Evolutionary conservation across 2,329 filamentous ascomycete species (phyloP), one percentile per base, ranked within the genome.

Genomic region (Shiraia bambusicola): DNA sequence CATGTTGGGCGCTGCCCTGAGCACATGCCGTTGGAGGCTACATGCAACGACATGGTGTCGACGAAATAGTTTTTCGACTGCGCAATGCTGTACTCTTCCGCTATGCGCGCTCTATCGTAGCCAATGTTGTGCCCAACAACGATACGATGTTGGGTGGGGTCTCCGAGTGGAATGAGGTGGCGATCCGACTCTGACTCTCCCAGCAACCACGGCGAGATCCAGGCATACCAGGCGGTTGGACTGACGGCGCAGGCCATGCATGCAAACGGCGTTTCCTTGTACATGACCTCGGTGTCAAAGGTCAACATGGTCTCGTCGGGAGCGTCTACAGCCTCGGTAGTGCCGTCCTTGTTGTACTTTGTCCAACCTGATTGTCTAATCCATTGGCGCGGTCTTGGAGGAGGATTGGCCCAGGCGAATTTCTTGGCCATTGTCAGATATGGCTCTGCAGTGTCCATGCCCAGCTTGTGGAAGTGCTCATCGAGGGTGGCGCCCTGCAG

Each of bases 21-120:
- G 69, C 93, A 98, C 93, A 98, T 98, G 49, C 93, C 93, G 64
- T 98, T 98, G 16, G 95, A 92, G 2, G 94, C 94, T 6, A 95
- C 92, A 65, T 98, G 93, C 14, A 98, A 74, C 2, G 92, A 97
- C 93, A 98, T 98, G 22, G 93, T 98, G 66, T 98, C 93, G 37
- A 98, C 71, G 64, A 95, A 98, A 30, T 82, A 86, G 55, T 90
- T 97, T 28, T 83, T 81, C 1, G 88, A 86, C 66, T 96, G 92
- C 40, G 81, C 76, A 28, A 97, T 69, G 58, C 84, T 79, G 65
- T 98, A 98, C 66, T 98, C 93, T 65, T 98, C 93, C 14, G 84
- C 70, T 40, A 96, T 81, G 26, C 94, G 80, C 12, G 92, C 92
- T 16, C 93, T 80, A 64, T 98, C 93, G 65, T 94, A 98, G 14